Evolutionary conservation across 2,329 filamentous ascomycete genomes (phyloP), one percentile per base, ranked within the genome.

Genomic region (Leptographium radiaticola): DNA sequence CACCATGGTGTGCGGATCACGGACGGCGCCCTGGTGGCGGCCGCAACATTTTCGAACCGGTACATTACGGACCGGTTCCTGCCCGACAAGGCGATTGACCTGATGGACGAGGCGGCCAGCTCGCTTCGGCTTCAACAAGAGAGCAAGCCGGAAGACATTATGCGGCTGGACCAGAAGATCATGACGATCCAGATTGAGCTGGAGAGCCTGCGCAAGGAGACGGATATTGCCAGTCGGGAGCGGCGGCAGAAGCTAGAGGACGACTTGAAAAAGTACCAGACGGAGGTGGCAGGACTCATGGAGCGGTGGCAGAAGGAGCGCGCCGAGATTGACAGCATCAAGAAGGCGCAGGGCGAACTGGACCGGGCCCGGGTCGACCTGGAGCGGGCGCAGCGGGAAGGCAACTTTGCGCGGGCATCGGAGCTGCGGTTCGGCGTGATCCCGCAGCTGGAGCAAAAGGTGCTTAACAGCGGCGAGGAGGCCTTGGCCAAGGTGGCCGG

Each of bases 121-220:
- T 89, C 89, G 25, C 73, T 97, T 11, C 83, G 94, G 46, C 71
- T 97, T 36, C 91, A 97, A 64, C 93, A 97, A 68, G 93, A 98
- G 68, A 95, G 89, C 62, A 97, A 96, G 62, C 93, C 93, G 0
- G 93, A 97, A 61, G 83, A 91, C 10, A 96, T 98, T 38, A 88
- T 94, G 71, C 82, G 86, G 51, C 79, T 97, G 1, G 91, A 97
- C 63, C 87, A 94, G 57, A 88, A 90, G 63, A 95, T 97, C 56
- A 94, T 96, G 81, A 97, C 91, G 0, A 89, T 97, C 15, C 91
- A 96, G 65, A 97, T 98, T 58, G 91, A 98, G 66, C 76, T 97
- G 1, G 93, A 97, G 66, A 96, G 89, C 57, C 71, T 98, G 44
- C 81, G 91, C 51, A 97, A 97, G 63, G 93, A 98, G 67, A 95